Conservation (phyloP, 495 filamentous ascomycete species). For the Aspergillus diversus region DNA sequence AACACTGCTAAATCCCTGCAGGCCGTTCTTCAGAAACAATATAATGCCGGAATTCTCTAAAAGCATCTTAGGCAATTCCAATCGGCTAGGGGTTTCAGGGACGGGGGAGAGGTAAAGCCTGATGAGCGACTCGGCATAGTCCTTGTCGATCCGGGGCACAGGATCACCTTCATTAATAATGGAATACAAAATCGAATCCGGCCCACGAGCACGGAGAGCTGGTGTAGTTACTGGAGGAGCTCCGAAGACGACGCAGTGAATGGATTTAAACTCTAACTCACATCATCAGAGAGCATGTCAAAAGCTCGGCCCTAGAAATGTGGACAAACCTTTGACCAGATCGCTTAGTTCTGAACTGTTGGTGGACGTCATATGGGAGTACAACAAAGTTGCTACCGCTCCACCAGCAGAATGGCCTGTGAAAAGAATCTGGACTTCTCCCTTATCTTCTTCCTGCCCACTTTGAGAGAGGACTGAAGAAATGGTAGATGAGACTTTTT, state of each 20-base stretch:
- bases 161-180: slow-evolving; percentile 88
- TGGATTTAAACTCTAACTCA: slow-evolving; percentile 13
- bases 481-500: slow-evolving; percentile 14
- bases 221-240: slow-evolving; percentile 74
- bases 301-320: not conserved
- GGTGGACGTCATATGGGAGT: slow-evolving; percentile 68
- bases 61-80: slow-evolving; percentile 9
- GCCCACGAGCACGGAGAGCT: slow-evolving; percentile 44
- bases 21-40: slow-evolving; percentile 11
- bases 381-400: slow-evolving; percentile 76
- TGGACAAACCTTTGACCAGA: not conserved
- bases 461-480: slow-evolving; percentile 1
- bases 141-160: slow-evolving; percentile 73
- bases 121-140: slow-evolving; percentile 70
- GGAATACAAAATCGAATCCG: slow-evolving; percentile 70
- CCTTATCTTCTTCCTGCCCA: not conserved
- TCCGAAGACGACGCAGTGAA: slow-evolving; percentile 84
- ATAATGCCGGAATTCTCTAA: slow-evolving; percentile 10
- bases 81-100: slow-evolving; percentile 34
- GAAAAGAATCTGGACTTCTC: slow-evolving; percentile 57
- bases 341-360: slow-evolving; percentile 1
- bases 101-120: slow-evolving; percentile 68
- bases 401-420: slow-evolving; percentile 86
- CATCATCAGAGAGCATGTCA: not conserved
- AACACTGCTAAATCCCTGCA: slow-evolving; percentile 5